Evolutionary conservation across 2,329 filamentous ascomycete species (phyloP).

Genomic region (Trichoderma polysporum): DNA sequence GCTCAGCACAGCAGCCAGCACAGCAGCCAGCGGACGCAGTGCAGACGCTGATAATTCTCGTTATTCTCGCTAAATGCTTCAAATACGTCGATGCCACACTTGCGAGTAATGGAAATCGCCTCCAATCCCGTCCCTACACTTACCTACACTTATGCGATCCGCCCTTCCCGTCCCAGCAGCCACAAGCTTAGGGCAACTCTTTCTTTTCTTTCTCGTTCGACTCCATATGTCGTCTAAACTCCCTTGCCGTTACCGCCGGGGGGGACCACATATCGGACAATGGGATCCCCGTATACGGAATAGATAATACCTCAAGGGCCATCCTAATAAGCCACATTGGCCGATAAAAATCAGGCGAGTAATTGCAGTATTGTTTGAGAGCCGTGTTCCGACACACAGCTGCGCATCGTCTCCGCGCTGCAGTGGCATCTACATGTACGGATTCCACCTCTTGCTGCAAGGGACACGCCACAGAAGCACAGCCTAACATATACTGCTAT

Average conservation of each 20-base stretch:
- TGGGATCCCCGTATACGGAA: background rate
- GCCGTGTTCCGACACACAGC: background rate
- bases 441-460: slow-evolving; percentile 1
- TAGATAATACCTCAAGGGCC: background rate
- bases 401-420: background rate
- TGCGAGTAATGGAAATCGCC: background rate
- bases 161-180: background rate
- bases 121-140: background rate
- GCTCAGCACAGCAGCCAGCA: background rate
- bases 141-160: background rate
- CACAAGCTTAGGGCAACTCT: background rate
- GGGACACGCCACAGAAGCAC: background rate
- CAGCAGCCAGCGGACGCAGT: too few relatives aligned
- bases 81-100: background rate
- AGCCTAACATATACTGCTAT: background rate
- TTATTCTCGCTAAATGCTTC: background rate
- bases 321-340: background rate
- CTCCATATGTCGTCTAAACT: background rate
- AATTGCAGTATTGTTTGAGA: background rate
- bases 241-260: background rate
- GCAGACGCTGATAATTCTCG: background rate
- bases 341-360: background rate
- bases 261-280: background rate
- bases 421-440: background rate
- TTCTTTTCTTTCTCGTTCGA: background rate